phyloP scores from a whole-genome alignment of 2,329 filamentous ascomycete genomes.

The Beauveria sp. region DNA sequence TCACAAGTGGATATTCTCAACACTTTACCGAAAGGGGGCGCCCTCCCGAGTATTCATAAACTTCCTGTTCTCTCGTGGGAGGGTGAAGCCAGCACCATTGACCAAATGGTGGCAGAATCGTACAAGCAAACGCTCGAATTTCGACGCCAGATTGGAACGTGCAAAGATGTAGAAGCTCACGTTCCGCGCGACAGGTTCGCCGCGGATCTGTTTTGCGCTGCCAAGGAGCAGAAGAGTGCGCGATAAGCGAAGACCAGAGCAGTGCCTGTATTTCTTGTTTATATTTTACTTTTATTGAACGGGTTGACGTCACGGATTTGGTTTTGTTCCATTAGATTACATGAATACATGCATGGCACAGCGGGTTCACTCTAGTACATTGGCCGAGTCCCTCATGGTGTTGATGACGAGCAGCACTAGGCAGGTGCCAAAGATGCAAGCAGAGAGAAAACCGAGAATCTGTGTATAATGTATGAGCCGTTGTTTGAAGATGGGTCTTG shows the following conservation, averaged over 20 bases:
- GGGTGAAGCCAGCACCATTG: conserved; percentile 39
- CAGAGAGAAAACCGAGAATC: conserved; percentile 55
- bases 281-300: neutral
- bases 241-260: neutral
- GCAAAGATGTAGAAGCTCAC: conserved; percentile 31
- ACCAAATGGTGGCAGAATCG: conserved; percentile 36
- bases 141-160: conserved; percentile 59
- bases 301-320: neutral
- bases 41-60: conserved; percentile 34
- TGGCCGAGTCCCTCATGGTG: neutral
- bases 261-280: neutral
- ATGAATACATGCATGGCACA: neutral
- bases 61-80: conserved; percentile 58
- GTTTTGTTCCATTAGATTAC: neutral
- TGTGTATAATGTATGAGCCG: conserved; percentile 21
- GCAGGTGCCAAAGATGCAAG: conserved; percentile 58
- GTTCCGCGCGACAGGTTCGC: conserved; percentile 30
- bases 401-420: conserved; percentile 50
- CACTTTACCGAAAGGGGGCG: conserved; percentile 36
- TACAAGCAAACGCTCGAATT: conserved; percentile 51
- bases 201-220: conserved; percentile 58
- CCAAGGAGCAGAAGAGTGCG: conserved; percentile 23
- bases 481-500: neutral
- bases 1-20: conserved; percentile 39
- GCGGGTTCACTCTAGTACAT: neutral